Conservation (phyloP, 345 rosid genomes). For the Eucalyptus sideroxylon region DNA sequence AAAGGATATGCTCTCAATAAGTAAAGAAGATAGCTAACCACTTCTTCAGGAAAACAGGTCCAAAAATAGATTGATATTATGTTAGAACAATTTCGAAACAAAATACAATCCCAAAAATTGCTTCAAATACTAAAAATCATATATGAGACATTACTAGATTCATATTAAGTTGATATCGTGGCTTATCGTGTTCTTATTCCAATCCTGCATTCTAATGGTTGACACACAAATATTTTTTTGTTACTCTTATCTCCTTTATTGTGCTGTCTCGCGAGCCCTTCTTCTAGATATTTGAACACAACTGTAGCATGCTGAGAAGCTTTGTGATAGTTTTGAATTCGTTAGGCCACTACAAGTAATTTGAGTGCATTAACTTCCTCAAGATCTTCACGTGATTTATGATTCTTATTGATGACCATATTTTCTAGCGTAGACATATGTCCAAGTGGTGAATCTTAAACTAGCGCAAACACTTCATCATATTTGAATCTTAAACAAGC, state of each 20-base stretch:
- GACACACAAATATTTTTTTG: background rate
- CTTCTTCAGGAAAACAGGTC: background rate
- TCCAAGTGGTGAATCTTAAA: background rate
- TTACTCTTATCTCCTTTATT: background rate
- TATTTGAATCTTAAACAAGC: background rate
- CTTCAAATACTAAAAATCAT: background rate
- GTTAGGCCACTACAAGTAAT: background rate
- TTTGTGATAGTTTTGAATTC: too few relatives aligned
- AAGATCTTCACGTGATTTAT: background rate
- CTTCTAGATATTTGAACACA: background rate
- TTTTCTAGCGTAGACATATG: background rate
- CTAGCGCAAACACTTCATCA: fast-evolving
- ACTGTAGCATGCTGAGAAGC: background rate
- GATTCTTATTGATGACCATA: background rate
- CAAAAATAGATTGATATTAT: background rate
- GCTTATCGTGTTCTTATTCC: background rate
- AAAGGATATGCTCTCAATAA: background rate
- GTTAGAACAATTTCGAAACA: too few relatives aligned
- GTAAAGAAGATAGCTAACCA: background rate
- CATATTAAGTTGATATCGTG: background rate
- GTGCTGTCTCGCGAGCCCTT: background rate
- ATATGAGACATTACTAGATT: background rate
- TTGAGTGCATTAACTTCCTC: background rate
- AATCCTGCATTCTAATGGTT: background rate
- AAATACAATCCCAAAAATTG: background rate